These are phyloP conservation scores for Rhododendron henanense DNA, from an alignment of 148 eudicot species.

Conservation along the genomic window DNA sequence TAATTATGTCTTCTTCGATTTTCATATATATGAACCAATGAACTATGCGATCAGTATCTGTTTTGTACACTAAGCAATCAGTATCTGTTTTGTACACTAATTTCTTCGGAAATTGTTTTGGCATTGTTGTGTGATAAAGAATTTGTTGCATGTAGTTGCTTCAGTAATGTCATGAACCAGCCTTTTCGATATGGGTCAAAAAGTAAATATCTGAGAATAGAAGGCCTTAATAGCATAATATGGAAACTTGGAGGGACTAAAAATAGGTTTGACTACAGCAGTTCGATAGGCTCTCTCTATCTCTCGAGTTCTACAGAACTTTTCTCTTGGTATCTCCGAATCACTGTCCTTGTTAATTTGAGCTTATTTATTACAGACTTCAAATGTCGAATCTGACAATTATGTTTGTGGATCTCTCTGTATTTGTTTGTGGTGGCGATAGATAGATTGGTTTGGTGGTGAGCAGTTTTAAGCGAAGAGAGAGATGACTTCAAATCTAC, in stretches of 20 bases:
- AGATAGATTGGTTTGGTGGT: neutral
- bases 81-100: neutral
- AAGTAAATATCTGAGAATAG: neutral
- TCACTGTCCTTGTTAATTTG: neutral
- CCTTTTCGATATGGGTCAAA: neutral
- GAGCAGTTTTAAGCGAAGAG: neutral
- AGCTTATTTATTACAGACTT: neutral
- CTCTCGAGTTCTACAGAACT: too few species aligned
- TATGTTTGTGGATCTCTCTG: neutral
- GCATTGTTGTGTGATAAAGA: neutral
- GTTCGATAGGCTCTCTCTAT: neutral
- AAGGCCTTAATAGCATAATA: neutral
- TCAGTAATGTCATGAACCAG: neutral
- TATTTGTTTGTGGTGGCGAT: neutral
- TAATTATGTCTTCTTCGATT: neutral
- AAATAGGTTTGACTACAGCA: neutral
- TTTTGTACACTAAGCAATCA: neutral
- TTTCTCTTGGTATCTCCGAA: neutral
- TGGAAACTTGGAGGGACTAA: neutral
- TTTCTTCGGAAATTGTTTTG: neutral
- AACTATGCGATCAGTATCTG: neutral
- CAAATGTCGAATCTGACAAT: neutral
- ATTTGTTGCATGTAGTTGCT: neutral
- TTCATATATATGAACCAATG: neutral
- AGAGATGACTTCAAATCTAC: slow-evolving; percentile 9